Base-by-base conservation (phyloP, 2,329 filamentous ascomycete genomes). In the Cladosporium sp. region DNA sequence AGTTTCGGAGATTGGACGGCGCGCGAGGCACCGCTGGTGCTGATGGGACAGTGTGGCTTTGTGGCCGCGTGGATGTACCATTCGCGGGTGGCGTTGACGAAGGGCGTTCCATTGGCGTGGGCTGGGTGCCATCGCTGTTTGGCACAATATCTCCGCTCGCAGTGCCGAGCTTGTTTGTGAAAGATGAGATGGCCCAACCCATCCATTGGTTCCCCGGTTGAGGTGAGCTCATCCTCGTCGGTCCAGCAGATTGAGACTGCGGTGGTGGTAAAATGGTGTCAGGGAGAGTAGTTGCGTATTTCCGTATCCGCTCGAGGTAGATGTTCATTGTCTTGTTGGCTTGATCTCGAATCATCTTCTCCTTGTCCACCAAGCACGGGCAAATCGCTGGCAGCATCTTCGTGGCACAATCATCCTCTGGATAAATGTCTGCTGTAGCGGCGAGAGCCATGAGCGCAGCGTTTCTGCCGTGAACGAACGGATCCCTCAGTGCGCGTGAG, bases 151-250 rank as follows among this genome's bases (percentile, higher is more conserved):
- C 87, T 14, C 93, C 93, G 8, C 86, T 86, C 0, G 89, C 90
- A 0, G 87, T 73, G 1, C 89, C 85, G 10, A 97, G 69, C 64
- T 95, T 96, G 71, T 97, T 97, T 2, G 93, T 97, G 67, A 98
- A 98, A 1, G 90, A 96, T 0, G 93, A 97, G 51, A 98, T 96
- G 1, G 93, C 93, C 93, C 93, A 98, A 10, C 93, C 93, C 1
- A 93, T 83, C 93, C 93, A 97, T 2, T 84, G 83, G 18, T 79
- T 68, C 11, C 64, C 56, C 3, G 64, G 64, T 55, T 89, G 86
- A 1, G 89, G 85, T 1, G 87, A 93, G 57, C 85, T 84, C 77
- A 95, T 93, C 33, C 89, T 82, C 1, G 80, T 78, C 38, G 72
- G 68, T 11, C 66, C 68, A 31, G 70, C 67, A 4, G 74, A 73